Conservation (phyloP, 2,329 filamentous ascomycete genomes). For the Apiospora arundinis region DNA sequence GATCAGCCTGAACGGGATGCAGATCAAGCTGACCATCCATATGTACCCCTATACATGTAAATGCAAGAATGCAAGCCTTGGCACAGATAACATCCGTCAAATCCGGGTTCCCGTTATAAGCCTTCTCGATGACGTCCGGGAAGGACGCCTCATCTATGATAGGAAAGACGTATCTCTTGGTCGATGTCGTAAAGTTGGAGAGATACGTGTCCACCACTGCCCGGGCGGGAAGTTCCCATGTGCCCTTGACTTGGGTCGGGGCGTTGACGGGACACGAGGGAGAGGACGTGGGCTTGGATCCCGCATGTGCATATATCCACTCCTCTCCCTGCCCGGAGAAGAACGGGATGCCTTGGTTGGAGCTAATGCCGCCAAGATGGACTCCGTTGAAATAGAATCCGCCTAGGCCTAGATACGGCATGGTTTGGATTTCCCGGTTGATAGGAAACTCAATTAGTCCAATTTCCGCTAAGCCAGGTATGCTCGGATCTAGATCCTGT, state of each 20-base stretch:
- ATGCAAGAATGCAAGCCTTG: slow-evolving; percentile 56
- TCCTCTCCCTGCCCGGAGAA: slow-evolving; percentile 53
- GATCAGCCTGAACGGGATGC: slow-evolving; percentile 46
- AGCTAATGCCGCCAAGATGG: slow-evolving; percentile 53
- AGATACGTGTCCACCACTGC: slow-evolving; percentile 38
- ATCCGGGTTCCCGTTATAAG: slow-evolving; percentile 42
- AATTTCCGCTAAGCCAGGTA: neutral
- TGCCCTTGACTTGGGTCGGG: slow-evolving; percentile 32
- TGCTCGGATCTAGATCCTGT: neutral
- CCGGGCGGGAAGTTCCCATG: slow-evolving; percentile 44
- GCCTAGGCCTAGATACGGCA: slow-evolving; percentile 31
- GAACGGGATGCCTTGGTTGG: slow-evolving; percentile 55
- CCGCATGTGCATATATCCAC: slow-evolving; percentile 55
- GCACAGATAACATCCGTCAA: slow-evolving; percentile 37
- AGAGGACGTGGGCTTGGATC: slow-evolving; percentile 27
- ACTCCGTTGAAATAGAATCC: slow-evolving; percentile 55
- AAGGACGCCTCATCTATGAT: slow-evolving; percentile 55
- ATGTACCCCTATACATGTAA: slow-evolving; percentile 47
- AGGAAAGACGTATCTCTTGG: slow-evolving; percentile 53
- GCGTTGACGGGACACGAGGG: slow-evolving; percentile 37
- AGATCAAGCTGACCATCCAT: slow-evolving; percentile 26
- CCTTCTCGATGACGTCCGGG: slow-evolving; percentile 48
- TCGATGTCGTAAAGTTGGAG: slow-evolving; percentile 40
- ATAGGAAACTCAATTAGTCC: neutral
- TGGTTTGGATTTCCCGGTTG: neutral